phyloP scores from a whole-genome alignment of 2,329 filamentous ascomycete species.

The Beauveria sp. region DNA sequence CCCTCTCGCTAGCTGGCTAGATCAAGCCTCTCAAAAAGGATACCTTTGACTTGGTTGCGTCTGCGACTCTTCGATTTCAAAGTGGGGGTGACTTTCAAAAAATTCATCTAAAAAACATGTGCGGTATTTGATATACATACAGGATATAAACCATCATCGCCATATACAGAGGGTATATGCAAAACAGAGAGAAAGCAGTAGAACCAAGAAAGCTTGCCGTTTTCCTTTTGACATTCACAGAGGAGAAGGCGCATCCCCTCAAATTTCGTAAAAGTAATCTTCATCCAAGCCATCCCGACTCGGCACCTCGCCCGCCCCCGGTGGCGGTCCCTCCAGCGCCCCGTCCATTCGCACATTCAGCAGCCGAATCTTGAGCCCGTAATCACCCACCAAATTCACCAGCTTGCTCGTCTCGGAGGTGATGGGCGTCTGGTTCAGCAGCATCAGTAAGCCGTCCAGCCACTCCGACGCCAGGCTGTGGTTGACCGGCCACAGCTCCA shows the following conservation, averaged over 20 bases:
- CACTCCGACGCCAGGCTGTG: conserved; percentile 88
- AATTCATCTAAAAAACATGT: neutral
- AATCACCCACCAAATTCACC: conserved; percentile 77
- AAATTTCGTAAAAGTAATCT: conserved; percentile 86
- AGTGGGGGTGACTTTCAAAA: neutral
- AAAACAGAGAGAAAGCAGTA: conserved; percentile 4
- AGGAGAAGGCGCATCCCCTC: neutral
- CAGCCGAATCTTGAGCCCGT: conserved; percentile 85
- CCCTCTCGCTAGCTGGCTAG: no score
- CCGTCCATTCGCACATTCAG: conserved; percentile 86
- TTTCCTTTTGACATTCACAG: neutral
- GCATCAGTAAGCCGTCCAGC: conserved; percentile 91
- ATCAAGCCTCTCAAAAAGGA: no score
- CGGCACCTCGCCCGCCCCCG: conserved; percentile 69
- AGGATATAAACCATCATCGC: neutral
- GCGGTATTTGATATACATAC: neutral
- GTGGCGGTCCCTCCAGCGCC: conserved; percentile 56
- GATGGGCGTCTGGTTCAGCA: conserved; percentile 90
- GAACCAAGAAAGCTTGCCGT: neutral
- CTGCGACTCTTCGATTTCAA: no score
- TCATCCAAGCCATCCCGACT: conserved; percentile 80
- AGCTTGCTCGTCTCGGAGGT: conserved; percentile 94
- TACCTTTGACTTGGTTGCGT: no score
- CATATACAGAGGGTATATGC: conserved; percentile 12
- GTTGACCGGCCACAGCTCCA: conserved; percentile 75